Conservation (phyloP, 78 protist species). For the Isochrysis galbana region DNA sequence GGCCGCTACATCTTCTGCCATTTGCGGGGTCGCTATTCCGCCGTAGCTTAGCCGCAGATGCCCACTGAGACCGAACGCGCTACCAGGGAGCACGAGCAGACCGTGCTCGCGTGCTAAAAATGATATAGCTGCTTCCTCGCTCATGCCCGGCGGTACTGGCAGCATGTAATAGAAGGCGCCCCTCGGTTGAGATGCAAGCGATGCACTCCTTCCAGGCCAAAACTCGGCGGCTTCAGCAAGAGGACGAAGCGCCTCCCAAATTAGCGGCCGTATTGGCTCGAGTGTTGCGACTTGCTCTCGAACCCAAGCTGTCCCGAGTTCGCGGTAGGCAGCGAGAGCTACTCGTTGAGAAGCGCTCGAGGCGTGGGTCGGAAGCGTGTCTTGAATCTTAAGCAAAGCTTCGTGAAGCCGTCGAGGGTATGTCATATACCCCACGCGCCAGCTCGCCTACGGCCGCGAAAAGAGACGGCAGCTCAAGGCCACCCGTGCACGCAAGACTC, state of each 20-base stretch:
- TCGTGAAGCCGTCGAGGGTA: background rate
- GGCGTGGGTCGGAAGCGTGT: conserved; percentile 32
- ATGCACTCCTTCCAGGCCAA: no score
- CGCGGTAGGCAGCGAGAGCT: background rate
- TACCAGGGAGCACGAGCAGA: conserved; percentile 5
- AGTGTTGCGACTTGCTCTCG: background rate
- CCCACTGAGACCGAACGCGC: background rate
- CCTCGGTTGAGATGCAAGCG: no score
- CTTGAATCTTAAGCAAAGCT: conserved; percentile 33
- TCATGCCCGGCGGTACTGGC: background rate
- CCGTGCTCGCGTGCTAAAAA: background rate
- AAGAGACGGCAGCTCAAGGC: no score
- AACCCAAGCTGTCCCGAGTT: background rate
- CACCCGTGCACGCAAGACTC: no score
- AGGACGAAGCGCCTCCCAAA: background rate
- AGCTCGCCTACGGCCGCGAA: background rate
- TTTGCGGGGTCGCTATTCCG: background rate
- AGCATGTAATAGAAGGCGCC: background rate
- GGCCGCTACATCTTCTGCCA: no score
- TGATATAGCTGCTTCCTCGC: background rate
- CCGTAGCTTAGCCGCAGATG: background rate
- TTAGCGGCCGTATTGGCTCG: background rate
- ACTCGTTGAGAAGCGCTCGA: background rate
- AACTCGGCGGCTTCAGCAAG: no score
- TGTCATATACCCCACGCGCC: conserved; percentile 35